Conservation (phyloP, 2,329 filamentous ascomycete species). For the Cladosporium cucumerinum region DNA sequence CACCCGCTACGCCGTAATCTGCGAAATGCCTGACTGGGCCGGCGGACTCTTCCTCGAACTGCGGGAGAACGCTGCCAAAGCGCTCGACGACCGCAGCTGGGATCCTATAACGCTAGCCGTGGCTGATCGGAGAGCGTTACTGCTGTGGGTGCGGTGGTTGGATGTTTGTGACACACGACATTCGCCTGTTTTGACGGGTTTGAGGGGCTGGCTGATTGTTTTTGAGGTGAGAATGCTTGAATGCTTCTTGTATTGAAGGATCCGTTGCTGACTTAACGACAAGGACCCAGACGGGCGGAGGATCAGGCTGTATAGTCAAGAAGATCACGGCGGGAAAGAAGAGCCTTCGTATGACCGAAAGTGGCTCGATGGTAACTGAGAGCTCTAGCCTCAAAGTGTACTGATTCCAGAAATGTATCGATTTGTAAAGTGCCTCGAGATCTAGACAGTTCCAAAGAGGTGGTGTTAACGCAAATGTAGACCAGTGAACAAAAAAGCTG, state of each 20-base stretch:
- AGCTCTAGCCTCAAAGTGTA: neutral
- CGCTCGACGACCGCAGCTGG: conserved; percentile 12
- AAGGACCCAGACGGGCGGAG: conserved; percentile 11
- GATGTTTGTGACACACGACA: conserved; percentile 11
- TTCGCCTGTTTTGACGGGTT: conserved; percentile 10
- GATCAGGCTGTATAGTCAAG: conserved; percentile 9
- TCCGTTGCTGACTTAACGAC: neutral
- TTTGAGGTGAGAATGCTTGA: conserved; percentile 3
- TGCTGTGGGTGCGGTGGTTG: conserved; percentile 7
- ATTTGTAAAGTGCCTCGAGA: neutral
- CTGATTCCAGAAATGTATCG: neutral
- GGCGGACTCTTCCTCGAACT: conserved; percentile 8
- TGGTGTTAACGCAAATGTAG: neutral
- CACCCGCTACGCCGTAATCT: conserved; percentile 6
- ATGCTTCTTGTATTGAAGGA: no score
- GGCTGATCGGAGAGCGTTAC: neutral
- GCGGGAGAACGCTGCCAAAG: conserved; percentile 9
- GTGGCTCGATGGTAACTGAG: conserved; percentile 6
- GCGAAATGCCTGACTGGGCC: conserved; percentile 15
- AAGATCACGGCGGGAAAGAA: conserved; percentile 14
- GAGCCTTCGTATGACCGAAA: conserved; percentile 3
- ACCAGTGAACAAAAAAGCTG: neutral
- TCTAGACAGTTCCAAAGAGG: neutral
- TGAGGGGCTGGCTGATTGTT: conserved; percentile 14
- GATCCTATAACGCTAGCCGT: conserved; percentile 13